Evolutionary conservation across 1,284 basidiomycete species (phyloP).

Genomic region (Pterulicium gracile): DNA sequence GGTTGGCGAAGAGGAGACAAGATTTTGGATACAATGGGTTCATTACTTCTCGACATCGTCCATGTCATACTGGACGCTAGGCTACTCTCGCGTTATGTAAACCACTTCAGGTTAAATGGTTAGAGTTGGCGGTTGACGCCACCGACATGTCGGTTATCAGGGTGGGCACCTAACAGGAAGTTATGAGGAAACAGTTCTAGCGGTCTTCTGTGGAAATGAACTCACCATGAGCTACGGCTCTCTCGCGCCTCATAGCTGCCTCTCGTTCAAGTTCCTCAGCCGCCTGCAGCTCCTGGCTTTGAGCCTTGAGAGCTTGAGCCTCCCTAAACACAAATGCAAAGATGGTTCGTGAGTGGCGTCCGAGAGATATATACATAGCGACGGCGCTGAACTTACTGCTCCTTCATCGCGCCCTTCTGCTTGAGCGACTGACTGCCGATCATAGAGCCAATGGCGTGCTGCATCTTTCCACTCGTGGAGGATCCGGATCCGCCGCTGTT

Average conservation of each 20-base stretch:
- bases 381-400: slow-evolving; percentile 25
- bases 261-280: slow-evolving; percentile 43
- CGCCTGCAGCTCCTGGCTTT: slow-evolving; percentile 38
- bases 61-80: too few species aligned
- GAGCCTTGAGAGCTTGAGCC: slow-evolving; percentile 32
- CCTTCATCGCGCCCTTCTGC: slow-evolving; percentile 40
- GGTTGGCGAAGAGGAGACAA: too few species aligned
- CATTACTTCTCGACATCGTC: too few species aligned
- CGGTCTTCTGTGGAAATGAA: slow-evolving; percentile 3
- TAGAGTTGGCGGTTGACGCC: too few species aligned
- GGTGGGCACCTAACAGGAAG: slow-evolving; percentile 23
- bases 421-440: slow-evolving; percentile 38
- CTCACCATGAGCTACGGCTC: slow-evolving; percentile 40
- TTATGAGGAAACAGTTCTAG: not conserved
- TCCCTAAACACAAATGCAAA: slow-evolving; percentile 20
- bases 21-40: too few species aligned
- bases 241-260: slow-evolving; percentile 35
- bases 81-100: too few species aligned
- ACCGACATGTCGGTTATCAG: slow-evolving; percentile 22
- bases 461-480: slow-evolving; percentile 31
- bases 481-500: not conserved
- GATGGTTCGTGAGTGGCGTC: too few species aligned
- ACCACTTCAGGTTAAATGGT: too few species aligned
- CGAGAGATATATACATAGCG: too few species aligned
- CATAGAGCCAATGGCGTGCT: slow-evolving; percentile 33